Conservation (phyloP, 2,329 filamentous ascomycete genomes). For the Incumbomyces lentus region DNA sequence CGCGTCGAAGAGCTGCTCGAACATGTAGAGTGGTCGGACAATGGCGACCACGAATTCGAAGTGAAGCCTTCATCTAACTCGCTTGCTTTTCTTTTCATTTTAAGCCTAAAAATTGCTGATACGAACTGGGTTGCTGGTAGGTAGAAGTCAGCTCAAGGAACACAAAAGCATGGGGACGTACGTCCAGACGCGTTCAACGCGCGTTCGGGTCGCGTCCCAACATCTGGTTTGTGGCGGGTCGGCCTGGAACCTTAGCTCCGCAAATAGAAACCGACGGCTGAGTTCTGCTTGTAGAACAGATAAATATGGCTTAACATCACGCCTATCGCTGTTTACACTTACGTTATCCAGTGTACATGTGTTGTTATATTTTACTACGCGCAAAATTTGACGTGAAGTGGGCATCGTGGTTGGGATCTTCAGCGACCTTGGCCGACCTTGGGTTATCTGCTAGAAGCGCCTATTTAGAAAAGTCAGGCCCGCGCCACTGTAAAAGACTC, state of each 20-base stretch:
- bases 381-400: too few species aligned
- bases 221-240: not conserved
- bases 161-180: not conserved
- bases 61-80: not conserved
- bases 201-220: not conserved
- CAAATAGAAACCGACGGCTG: too few species aligned
- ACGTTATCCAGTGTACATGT: too few species aligned
- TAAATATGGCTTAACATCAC: too few species aligned
- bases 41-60: not conserved
- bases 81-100: conserved; percentile 6
- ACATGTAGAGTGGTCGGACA: not conserved
- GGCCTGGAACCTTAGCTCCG: not conserved
- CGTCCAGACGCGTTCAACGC: not conserved
- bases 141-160: not conserved
- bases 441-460: too few species aligned
- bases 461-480: too few species aligned
- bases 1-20: not conserved
- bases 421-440: too few species aligned
- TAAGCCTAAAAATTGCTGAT: not conserved
- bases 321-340: too few species aligned
- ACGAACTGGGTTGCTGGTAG: not conserved
- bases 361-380: too few species aligned
- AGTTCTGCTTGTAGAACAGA: too few species aligned
- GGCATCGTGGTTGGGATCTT: too few species aligned
- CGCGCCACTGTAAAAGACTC: too few species aligned